These are phyloP conservation scores for Pythium myriotylum DNA, from an alignment of 352 stramenopile genomes.

Conservation along the genomic window DNA sequence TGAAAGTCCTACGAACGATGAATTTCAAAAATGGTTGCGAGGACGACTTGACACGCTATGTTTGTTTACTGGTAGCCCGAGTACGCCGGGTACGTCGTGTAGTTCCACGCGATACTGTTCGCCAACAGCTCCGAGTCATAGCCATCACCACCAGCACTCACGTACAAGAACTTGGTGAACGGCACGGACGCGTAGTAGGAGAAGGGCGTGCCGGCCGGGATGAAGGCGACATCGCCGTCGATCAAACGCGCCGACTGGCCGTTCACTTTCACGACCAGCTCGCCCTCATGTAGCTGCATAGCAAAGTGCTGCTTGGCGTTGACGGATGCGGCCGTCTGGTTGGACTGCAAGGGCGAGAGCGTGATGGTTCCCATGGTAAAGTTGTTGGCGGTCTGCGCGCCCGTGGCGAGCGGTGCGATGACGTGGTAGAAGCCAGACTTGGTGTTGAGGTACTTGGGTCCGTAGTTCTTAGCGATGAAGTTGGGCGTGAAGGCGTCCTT, in stretches of 20 bases:
- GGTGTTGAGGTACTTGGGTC: slow-evolving; percentile 59
- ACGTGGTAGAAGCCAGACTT: slow-evolving; percentile 53
- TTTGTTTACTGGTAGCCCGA: slow-evolving; percentile 31
- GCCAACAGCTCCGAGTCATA: slow-evolving; percentile 49
- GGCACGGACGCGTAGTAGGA: slow-evolving; percentile 51
- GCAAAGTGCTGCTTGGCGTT: slow-evolving; percentile 49
- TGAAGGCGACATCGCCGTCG: slow-evolving; percentile 53
- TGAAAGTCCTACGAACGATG: no score
- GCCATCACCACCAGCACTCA: slow-evolving; percentile 48
- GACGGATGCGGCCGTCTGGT: slow-evolving; percentile 42
- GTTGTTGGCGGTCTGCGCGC: slow-evolving; percentile 49
- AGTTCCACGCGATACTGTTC: slow-evolving; percentile 48
- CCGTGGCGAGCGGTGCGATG: slow-evolving; percentile 49
- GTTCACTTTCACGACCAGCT: slow-evolving; percentile 44
- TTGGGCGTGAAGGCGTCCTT: slow-evolving; percentile 46
- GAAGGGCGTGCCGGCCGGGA: slow-evolving; percentile 47
- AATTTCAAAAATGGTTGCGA: no score
- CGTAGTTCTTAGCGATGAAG: slow-evolving; percentile 62
- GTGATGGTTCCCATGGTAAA: slow-evolving; percentile 63
- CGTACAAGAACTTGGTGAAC: slow-evolving; percentile 62
- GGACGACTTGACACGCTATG: no score
- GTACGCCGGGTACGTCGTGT: slow-evolving; percentile 47
- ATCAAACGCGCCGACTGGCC: slow-evolving; percentile 45
- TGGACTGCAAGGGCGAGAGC: slow-evolving; percentile 45
- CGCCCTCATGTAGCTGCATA: slow-evolving; percentile 53